Evolutionary conservation across 352 stramenopile species (phyloP).

Genomic region (Globisporangium parvum): DNA sequence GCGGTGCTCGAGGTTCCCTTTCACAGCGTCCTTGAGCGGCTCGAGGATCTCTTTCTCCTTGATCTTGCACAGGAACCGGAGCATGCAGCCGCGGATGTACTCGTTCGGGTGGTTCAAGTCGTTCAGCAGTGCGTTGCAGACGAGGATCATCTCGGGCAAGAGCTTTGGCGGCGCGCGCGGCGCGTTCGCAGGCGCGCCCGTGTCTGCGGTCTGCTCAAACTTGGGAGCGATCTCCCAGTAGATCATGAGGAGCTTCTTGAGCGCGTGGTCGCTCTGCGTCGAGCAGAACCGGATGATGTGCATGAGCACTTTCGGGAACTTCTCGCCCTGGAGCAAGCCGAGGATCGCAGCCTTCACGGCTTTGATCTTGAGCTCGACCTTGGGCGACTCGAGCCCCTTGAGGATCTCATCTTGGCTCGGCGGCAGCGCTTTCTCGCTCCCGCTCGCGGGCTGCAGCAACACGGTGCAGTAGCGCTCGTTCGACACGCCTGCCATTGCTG

Average conservation of each 20-base stretch:
- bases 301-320: conserved; percentile 98
- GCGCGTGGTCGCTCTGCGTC: conserved; percentile 97
- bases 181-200: conserved; percentile 14
- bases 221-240: conserved; percentile 99
- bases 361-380: conserved; percentile 95
- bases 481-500: conserved; percentile 35
- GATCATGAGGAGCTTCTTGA: conserved; percentile 99
- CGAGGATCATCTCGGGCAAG: conserved; percentile 98
- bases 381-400: conserved; percentile 94
- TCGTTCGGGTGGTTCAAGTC: conserved; percentile 99
- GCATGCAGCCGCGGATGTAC: conserved; percentile 98
- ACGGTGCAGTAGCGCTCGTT: conserved; percentile 87
- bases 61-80: conserved; percentile 99
- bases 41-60: conserved; percentile 96
- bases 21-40: conserved; percentile 88
- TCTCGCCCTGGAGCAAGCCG: conserved; percentile 96
- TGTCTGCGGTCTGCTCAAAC: conserved; percentile 82
- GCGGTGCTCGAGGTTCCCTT: conserved; percentile 97
- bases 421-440: conserved; percentile 54
- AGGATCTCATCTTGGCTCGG: conserved; percentile 95
- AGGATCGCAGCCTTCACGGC: conserved; percentile 98
- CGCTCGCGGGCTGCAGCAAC: conserved; percentile 53
- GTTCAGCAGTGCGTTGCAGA: conserved; percentile 99
- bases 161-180: conserved; percentile 85
- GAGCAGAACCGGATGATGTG: conserved; percentile 99